These are phyloP conservation scores for Cystoderma amianthinum DNA, from an alignment of 768 basidiomycete species.

Conservation along the genomic window DNA sequence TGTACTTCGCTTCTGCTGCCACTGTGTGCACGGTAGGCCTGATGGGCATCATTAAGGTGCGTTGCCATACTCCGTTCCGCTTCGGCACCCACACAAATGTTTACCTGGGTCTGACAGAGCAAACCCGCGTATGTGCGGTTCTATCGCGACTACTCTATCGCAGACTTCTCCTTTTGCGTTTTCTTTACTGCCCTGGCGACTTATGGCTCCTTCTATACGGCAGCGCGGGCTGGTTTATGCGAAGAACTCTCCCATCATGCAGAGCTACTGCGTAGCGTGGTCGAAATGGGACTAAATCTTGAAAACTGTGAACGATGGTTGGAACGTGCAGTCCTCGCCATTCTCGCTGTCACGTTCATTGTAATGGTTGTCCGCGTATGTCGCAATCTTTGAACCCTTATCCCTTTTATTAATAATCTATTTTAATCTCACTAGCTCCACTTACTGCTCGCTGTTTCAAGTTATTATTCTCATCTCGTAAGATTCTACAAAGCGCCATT, in stretches of 20 bases:
- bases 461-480: slow-evolving; percentile 50
- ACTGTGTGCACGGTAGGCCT: slow-evolving; percentile 61
- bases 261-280: slow-evolving; percentile 63
- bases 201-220: slow-evolving; percentile 50
- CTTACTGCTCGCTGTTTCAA: slow-evolving; percentile 67
- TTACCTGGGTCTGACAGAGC: slow-evolving; percentile 29
- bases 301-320: slow-evolving; percentile 83
- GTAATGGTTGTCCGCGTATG: slow-evolving; percentile 63
- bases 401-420: no score
- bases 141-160: slow-evolving; percentile 78
- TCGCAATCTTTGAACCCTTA: slow-evolving; percentile 10
- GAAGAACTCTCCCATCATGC: slow-evolving; percentile 72
- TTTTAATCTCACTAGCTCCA: slow-evolving; percentile 46
- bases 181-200: slow-evolving; percentile 49
- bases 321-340: slow-evolving; percentile 54
- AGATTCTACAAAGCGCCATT: slow-evolving; percentile 28
- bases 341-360: slow-evolving; percentile 52
- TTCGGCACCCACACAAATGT: slow-evolving; percentile 3
- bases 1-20: slow-evolving; percentile 63
- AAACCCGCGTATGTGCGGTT: slow-evolving; percentile 64
- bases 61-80: slow-evolving; percentile 8
- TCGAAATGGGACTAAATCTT: slow-evolving; percentile 64
- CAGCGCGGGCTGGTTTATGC: slow-evolving; percentile 56
- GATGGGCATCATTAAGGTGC: slow-evolving; percentile 61
- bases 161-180: slow-evolving; percentile 67